Percentiles rank a stretch among this genome's conserved stretches.
Evolutionary conservation across 345 rosid genomes (phyloP).

Genomic region (Nasturtium officinale): DNA sequence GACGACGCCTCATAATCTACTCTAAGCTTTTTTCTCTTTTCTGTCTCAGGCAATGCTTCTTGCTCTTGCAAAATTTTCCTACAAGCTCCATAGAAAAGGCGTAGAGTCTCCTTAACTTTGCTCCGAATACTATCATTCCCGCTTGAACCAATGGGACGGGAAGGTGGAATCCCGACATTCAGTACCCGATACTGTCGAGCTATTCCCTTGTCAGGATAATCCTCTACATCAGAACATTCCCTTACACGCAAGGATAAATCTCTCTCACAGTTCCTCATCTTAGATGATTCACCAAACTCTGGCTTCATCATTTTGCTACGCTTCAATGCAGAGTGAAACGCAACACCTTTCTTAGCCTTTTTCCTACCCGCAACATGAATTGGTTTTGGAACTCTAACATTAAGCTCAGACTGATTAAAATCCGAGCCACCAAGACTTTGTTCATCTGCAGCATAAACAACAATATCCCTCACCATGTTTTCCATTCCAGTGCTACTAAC

Average conservation of each 20-base stretch:
- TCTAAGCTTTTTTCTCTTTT: slow-evolving; percentile 43
- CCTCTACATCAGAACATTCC: slow-evolving; percentile 17
- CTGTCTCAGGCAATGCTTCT: slow-evolving; percentile 57
- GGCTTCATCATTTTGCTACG: slow-evolving; percentile 17
- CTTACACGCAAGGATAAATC: slow-evolving; percentile 43
- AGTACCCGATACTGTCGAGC: slow-evolving; percentile 29
- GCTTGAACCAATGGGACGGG: slow-evolving; percentile 36
- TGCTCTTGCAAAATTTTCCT: slow-evolving; percentile 74
- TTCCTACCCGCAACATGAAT: slow-evolving; percentile 35
- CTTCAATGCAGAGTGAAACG: slow-evolving; percentile 30
- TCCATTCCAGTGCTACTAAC: neutral
- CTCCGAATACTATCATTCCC: slow-evolving; percentile 46
- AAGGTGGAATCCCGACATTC: slow-evolving; percentile 59
- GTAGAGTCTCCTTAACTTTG: slow-evolving; percentile 77
- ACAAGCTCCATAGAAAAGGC: slow-evolving; percentile 67
- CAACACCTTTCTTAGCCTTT: slow-evolving; percentile 45
- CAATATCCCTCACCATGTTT: slow-evolving; percentile 17
- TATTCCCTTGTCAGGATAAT: slow-evolving; percentile 45
- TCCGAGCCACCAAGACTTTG: neutral
- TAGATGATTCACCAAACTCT: slow-evolving; percentile 36
- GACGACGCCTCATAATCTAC: slow-evolving; percentile 64
- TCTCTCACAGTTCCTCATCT: slow-evolving; percentile 20
- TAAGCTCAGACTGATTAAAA: slow-evolving; percentile 24
- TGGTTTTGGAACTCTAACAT: slow-evolving; percentile 18
- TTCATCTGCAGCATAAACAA: neutral